Evolutionary conservation across 495 filamentous ascomycete genomes (phyloP), one percentile per base, ranked within the genome.

Genomic region (Aspergillus indologenus): DNA sequence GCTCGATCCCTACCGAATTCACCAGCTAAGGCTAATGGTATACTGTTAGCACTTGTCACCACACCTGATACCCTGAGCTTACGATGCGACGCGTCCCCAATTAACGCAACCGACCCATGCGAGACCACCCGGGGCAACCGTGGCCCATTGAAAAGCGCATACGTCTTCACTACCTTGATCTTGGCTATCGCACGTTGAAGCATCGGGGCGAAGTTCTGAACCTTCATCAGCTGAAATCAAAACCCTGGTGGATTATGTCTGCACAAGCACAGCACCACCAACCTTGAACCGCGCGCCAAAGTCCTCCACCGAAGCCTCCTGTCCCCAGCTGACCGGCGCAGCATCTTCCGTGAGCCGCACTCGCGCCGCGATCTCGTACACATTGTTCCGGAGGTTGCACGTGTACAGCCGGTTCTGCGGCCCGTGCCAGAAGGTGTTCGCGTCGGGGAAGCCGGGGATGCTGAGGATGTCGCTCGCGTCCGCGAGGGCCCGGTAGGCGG

Each of bases 41-140:
- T 3, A 7, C 14, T n/a, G 22, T 53, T 43, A 53, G 31, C 21
- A 45, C 44, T 7, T 17, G 1, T n/a, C n/a, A 11, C 20, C 15
- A 40, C 14, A 45, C 45, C n/a, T 4, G 8, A 7, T 1, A 15
- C 18, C 8, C 6, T 11, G 11, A 26, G 59, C 64, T 47, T 51
- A 66, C 60, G 63, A 55, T 70, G 68, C 40, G 68, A 68, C n/a
- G 68, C 68, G 44, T 70, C 68, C 44, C 68, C 68, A 47, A 68
- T 47, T 24, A 71, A 54, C 1, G 65, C 68, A 42, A 68, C 60
- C 0, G 55, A 55, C 1, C 47, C 60, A 17, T 45, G 57, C 26
- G 58, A 51, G 12, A 61, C 43, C 0, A 66, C 56, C 18, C 17
- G 48, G 7, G 53, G 31, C 7, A 68, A 50, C 9, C 65, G 51